A percentile compares a stretch with the other conserved stretches of the same genome.
Evolutionary conservation across 2,329 filamentous ascomycete genomes (phyloP).

Genomic region (Cercospora berteroae): DNA sequence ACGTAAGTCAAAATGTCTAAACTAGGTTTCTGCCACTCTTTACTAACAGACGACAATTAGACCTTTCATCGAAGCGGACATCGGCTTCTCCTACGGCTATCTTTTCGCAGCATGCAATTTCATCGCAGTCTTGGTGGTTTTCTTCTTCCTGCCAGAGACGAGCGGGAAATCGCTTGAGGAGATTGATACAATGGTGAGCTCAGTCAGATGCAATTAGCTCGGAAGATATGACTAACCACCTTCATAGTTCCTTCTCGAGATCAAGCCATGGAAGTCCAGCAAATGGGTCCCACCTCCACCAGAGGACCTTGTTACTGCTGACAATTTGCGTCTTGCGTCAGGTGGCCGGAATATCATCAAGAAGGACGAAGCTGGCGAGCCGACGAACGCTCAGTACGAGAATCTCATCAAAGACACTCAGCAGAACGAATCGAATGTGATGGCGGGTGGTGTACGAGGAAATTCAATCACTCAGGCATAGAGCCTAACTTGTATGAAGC

Average conservation of each 20-base stretch:
- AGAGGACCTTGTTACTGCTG: slow-evolving; percentile 29
- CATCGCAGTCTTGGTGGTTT: slow-evolving; percentile 31
- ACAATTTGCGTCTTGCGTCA: slow-evolving; percentile 26
- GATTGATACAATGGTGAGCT: slow-evolving; percentile 33
- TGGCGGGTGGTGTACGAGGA: slow-evolving; percentile 12
- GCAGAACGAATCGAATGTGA: slow-evolving; percentile 12
- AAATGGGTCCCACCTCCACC: slow-evolving; percentile 31
- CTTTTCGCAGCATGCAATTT: slow-evolving; percentile 38
- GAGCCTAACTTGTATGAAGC: neutral
- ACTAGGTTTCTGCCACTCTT: no score
- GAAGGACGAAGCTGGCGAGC: slow-evolving; percentile 22
- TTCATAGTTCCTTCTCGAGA: slow-evolving; percentile 24
- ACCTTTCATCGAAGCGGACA: slow-evolving; percentile 35
- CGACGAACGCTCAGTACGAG: slow-evolving; percentile 16
- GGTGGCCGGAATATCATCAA: slow-evolving; percentile 34
- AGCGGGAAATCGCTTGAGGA: slow-evolving; percentile 37
- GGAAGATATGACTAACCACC: neutral
- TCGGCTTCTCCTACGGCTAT: slow-evolving; percentile 39
- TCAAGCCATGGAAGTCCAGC: slow-evolving; percentile 34
- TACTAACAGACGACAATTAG: neutral
- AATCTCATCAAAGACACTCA: slow-evolving; percentile 11
- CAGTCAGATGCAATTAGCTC: neutral
- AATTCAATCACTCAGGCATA: slow-evolving; percentile 11
- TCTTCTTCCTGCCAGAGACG: slow-evolving; percentile 38
- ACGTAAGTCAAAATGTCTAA: neutral